Conservation (phyloP, 139 green algal genomes). For the Raphidocelis subcapitata region DNA sequence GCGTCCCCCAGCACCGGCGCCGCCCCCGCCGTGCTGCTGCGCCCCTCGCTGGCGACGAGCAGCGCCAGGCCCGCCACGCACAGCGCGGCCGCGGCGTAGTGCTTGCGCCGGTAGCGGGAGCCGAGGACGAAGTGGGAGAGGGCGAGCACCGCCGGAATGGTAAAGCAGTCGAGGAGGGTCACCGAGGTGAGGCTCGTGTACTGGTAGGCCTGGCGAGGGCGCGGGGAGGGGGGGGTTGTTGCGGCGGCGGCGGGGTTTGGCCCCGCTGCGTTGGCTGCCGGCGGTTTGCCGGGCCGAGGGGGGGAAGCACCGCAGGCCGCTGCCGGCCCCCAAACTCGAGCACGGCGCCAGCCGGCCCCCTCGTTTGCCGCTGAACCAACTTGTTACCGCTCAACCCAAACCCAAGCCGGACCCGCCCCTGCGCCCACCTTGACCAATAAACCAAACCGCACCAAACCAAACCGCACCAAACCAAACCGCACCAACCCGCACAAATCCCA, state of each 20-base stretch:
- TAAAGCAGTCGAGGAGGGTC: conserved; percentile 77
- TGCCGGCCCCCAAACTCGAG: too few species aligned
- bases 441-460: too few species aligned
- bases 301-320: background rate
- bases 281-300: too few species aligned
- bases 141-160: conserved; percentile 69
- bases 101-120: conserved; percentile 47
- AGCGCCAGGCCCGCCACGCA: conserved; percentile 66
- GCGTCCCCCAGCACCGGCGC: conserved; percentile 64
- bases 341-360: too few species aligned
- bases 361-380: too few species aligned
- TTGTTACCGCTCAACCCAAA: too few species aligned
- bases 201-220: conserved; percentile 47
- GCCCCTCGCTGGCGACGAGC: conserved; percentile 57
- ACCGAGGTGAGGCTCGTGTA: conserved; percentile 85
- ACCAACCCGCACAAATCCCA: background rate
- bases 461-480: background rate
- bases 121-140: conserved; percentile 38
- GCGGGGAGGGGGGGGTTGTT: background rate
- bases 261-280: too few species aligned
- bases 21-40: conserved; percentile 15
- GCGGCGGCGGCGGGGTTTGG: background rate
- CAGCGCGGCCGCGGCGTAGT: conserved; percentile 56
- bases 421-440: too few species aligned
- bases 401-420: too few species aligned